Base-by-base conservation (phyloP, 257 asterid species). In the Striga asiatica region DNA sequence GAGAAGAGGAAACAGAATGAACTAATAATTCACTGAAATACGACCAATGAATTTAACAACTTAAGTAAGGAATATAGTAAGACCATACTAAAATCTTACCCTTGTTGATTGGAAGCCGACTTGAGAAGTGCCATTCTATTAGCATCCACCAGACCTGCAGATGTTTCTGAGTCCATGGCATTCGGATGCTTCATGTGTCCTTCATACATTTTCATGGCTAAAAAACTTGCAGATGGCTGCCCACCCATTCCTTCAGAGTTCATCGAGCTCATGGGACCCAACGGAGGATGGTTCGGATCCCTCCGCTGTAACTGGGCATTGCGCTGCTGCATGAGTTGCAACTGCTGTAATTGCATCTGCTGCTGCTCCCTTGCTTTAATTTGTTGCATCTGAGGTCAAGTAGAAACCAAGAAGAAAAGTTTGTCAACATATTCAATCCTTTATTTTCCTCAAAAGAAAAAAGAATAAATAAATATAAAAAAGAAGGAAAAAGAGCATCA, bases 151-250 rank as follows among this genome's bases (percentile, higher is more conserved):
- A 92, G 80, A 43, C 85, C 80, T 9, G 83, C 59, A 55, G 97
- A 83, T n/a, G 92, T 71, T 74, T 88, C 99, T 3, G 97, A 75
- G 65, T 93, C 97, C 93, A 93, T 79, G 8, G 94, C 75, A 65
- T 85, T 82, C 18, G 95, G 80, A 70, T 85, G 95, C 70, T 88
- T 93, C 93, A 85, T 77, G 27, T 94, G 91, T 61, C 88, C 99
- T 69, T 93, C 99, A 34, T 88, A 81, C 86, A 93, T 74, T 80
- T 85, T 93, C 97, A 88, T 82, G 39, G 94, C 97, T 77, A 88
- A 72, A 42, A 79, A 85, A 67, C 94, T 88, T 47, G 95, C 93
- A 70, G 98, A 91, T 63, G 94, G 93, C 77, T 88, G 99, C 43
- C 97, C 97, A 58, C 83, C 75, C 84, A 92, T 75, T 57, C 97